Conservation (phyloP, 2,329 filamentous ascomycete species). For the Macrophomina phaseolina region DNA sequence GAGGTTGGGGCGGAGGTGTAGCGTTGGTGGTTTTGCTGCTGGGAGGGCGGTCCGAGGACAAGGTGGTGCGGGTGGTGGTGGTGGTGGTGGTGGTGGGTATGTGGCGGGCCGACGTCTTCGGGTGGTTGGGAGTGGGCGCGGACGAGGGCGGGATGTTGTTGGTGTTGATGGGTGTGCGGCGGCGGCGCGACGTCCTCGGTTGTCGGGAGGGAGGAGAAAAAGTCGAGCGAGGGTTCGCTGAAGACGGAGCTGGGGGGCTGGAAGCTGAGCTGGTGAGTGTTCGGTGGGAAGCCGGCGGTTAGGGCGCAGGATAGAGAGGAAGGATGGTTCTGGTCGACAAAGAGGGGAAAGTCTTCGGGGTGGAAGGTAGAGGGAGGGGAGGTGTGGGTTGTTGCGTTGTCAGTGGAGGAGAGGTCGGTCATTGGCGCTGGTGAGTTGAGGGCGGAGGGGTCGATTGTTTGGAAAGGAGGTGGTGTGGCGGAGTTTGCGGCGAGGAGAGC, state of each 20-base stretch:
- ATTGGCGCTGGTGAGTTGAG: constrained; percentile 8
- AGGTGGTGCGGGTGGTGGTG: not conserved
- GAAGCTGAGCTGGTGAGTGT: not conserved
- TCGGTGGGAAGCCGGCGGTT: not conserved
- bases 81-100: not conserved
- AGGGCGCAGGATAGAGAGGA: not conserved
- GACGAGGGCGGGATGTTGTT: not conserved
- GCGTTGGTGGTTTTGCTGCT: not conserved
- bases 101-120: not conserved
- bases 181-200: not conserved
- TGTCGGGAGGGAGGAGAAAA: not conserved
- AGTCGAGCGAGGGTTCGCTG: not conserved
- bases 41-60: not conserved
- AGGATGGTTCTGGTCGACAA: not conserved
- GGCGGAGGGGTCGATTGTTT: constrained; percentile 13
- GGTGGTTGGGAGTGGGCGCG: constrained; percentile 16
- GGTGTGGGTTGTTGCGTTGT: not conserved
- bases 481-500: not conserved
- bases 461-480: constrained; percentile 12
- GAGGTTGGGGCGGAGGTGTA: not conserved
- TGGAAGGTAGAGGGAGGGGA: not conserved
- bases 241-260: not conserved
- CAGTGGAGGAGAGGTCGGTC: not conserved
- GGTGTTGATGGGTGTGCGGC: not conserved
- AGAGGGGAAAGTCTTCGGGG: not conserved